Evolutionary conservation across 305 asterid genomes (phyloP).

Genomic region (Solanum hybrid): DNA sequence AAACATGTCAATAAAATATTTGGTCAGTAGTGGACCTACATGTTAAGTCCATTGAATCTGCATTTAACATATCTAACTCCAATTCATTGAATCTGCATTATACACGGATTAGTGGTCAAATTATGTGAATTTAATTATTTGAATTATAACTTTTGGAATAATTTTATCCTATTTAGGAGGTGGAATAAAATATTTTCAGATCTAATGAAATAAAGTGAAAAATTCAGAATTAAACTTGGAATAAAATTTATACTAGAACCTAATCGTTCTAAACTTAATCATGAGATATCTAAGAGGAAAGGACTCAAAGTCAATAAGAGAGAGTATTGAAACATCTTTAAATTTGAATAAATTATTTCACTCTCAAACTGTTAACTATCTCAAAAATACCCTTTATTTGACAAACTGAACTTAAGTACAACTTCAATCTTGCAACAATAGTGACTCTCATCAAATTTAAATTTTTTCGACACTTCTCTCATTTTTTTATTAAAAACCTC

Average conservation of each 20-base stretch:
- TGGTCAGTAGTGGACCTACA: background rate
- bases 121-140: background rate
- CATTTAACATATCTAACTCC: background rate
- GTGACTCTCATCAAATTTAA: background rate
- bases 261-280: background rate
- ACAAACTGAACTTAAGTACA: background rate
- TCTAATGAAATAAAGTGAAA: background rate
- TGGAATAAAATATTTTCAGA: background rate
- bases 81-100: constrained; percentile 20
- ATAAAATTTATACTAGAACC: too few relatives aligned
- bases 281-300: too few relatives aligned
- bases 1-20: background rate
- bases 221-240: background rate
- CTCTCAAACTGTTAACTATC: background rate
- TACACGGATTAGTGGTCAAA: background rate
- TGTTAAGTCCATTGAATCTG: constrained; percentile 19
- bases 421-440: fast-evolving
- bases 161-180: background rate
- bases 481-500: background rate
- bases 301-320: background rate
- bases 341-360: too few relatives aligned
- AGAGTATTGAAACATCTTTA: background rate
- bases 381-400: background rate
- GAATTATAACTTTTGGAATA: background rate
- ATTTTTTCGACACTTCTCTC: fast-evolving